Evolutionary conservation across 1,139 yeast genomes (phyloP).

Genomic region (Yamadazyma jaroonii): DNA sequence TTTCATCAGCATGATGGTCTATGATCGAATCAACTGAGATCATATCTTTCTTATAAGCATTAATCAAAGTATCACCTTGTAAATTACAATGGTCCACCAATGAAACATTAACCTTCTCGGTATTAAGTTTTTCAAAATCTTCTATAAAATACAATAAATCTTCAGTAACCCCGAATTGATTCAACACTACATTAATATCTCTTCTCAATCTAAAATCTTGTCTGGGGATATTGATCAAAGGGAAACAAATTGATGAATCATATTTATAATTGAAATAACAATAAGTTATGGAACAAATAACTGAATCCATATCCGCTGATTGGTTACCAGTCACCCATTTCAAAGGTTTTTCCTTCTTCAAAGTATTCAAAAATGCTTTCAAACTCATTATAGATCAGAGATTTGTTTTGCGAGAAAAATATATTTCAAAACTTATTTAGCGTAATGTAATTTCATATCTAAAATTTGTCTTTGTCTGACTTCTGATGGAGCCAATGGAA

Average conservation of each 20-base stretch:
- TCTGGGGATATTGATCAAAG: conserved; percentile 70
- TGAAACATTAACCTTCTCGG: conserved; percentile 34
- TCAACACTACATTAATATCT: conserved; percentile 61
- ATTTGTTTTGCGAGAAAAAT: background rate
- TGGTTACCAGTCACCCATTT: conserved; percentile 79
- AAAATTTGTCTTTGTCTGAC: conserved; percentile 78
- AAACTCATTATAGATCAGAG: conserved; percentile 15
- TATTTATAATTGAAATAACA: conserved; percentile 51
- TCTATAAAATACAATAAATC: conserved; percentile 62
- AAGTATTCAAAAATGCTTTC: conserved; percentile 11
- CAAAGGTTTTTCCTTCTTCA: conserved; percentile 14
- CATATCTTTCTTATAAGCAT: conserved; percentile 19
- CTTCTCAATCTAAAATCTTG: conserved; percentile 65
- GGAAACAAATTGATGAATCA: conserved; percentile 36
- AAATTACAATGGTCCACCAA: conserved; percentile 83
- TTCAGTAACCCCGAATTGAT: conserved; percentile 44
- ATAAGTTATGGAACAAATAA: conserved; percentile 68
- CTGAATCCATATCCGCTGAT: conserved; percentile 83
- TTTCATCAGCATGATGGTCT: conserved; percentile 86
- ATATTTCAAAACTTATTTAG: conserved; percentile 47
- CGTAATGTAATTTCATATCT: conserved; percentile 77
- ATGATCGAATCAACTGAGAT: conserved; percentile 57
- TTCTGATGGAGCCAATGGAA: conserved; percentile 58
- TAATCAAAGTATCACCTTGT: conserved; percentile 45
- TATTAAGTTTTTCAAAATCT: conserved; percentile 39